Percentiles rank a stretch among this genome's conserved stretches.
Conservation (phyloP, 768 basidiomycete species). For the Gymnopilus dilepis region DNA sequence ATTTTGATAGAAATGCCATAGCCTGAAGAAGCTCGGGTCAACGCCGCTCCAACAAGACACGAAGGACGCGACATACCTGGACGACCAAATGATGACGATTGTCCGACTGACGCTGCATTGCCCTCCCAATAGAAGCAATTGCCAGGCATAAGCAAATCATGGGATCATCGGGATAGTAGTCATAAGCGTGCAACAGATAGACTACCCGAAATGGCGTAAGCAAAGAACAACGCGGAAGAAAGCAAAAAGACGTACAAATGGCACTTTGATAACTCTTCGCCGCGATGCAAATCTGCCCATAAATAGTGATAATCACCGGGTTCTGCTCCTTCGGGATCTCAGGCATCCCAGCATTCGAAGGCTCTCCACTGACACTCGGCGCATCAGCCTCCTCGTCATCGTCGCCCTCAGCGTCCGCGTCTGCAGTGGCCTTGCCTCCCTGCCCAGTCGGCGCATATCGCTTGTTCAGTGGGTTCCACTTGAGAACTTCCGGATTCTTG, state of each 20-base stretch:
- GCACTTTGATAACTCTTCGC: conserved; percentile 91
- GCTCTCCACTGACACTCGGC: conserved; percentile 32
- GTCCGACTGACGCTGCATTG: conserved; percentile 93
- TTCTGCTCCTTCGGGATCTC: conserved; percentile 72
- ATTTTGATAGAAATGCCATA: conserved; percentile 84
- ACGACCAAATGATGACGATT: conserved; percentile 90
- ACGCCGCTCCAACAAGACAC: neutral
- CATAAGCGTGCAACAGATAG: conserved; percentile 89
- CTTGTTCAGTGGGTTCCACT: conserved; percentile 64
- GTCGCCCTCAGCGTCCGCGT: conserved; percentile 41
- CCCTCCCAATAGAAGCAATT: conserved; percentile 85
- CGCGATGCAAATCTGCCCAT: conserved; percentile 84
- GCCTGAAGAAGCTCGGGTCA: conserved; percentile 42
- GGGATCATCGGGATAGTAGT: conserved; percentile 83
- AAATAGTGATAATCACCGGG: conserved; percentile 71
- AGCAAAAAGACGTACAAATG: conserved; percentile 66
- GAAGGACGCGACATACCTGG: conserved; percentile 44
- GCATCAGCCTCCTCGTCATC: conserved; percentile 40
- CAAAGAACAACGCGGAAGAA: neutral
- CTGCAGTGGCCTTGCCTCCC: conserved; percentile 39
- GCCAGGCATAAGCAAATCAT: conserved; percentile 84
- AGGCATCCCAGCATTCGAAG: conserved; percentile 26
- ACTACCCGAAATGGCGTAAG: conserved; percentile 50
- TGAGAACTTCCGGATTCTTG: conserved; percentile 61
- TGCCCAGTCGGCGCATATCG: conserved; percentile 55